Evolutionary conservation across 1,284 basidiomycete species (phyloP), one percentile per base, ranked within the genome.

Genomic region (Heterobasidion irregulare): DNA sequence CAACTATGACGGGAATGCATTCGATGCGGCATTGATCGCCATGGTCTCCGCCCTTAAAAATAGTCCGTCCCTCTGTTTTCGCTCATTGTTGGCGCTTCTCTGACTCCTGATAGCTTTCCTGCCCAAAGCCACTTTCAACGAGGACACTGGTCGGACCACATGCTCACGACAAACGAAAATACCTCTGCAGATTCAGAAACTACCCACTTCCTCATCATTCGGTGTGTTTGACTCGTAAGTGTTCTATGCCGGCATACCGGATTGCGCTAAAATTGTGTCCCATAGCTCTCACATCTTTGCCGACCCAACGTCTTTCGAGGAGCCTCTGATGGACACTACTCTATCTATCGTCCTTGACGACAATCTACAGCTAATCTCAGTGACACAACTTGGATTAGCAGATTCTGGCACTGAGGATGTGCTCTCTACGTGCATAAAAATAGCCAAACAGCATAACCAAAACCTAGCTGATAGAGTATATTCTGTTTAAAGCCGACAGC

Each of bases 1-100:
- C 63, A 98, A 96, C 72, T 96, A 94, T 64, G 95, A 99, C 68
- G 96, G 96, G 8, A 98, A 98, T 65, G 89, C 82, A 1, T 91
- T 97, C 60, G 96, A 99, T 61, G 93, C 95, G 0, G 81, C 92
- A 0, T 75, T 98, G 2, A 68, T 98, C 13, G 93, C 94, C 0
- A 89, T 95, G 74, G 82, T 94, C 50, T 84, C 88, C 12, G 94
- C 96, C 3, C 72, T 99, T 50, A 78, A 77, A 67, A 89, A 94
- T 62, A 88, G 94, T 95, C 59, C 56, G 89, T 74, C 15, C 35
- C 44, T 32, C 44, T 50, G 34, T 36, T 35, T 38, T 47, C 13
- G 26, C 1, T 5, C 5, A 26, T 26, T 26, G 26, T 26, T 26
- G 26, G 26, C 26, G 4, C 56, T 46, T 50, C 34, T 8, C 36